Evolutionary conservation across 2,329 filamentous ascomycete genomes (phyloP), one percentile per base, ranked within the genome.

Genomic region (Ascochyta koolunga): DNA sequence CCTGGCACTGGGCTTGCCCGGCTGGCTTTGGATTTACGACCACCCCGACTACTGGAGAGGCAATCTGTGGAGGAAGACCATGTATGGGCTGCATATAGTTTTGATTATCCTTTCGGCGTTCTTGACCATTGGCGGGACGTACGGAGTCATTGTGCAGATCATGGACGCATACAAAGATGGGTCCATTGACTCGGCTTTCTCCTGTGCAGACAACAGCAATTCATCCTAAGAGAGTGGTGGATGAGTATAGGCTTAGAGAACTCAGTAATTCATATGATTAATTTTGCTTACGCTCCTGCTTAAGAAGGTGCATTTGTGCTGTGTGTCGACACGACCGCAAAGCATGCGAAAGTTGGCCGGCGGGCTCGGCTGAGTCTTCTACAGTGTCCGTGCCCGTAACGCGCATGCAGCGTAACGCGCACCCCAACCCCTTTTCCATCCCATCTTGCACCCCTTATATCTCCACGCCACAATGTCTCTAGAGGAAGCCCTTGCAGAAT

Each of bases 1-100:
- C 0, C 56, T 84, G 40, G 79, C 78, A 2, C 73, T 84, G 16
- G 71, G 71, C 0, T 63, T 83, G 4, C 81, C 80, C 0, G 80
- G 77, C 0, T 80, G 74, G 72, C 56, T 84, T 3, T 84, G 82
- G 82, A 59, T 83, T 3, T 77, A 80, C 59, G 81, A 82, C 50
- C 77, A 83, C 54, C 58, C 62, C 6, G 51, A 75, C 22, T 80
- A 79, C 61, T 68, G 70, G 55, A 74, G 62, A 27, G 78, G 79
- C 0, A 69, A 46, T 1, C 6, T 65, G 1, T 44, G 59, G 47
- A 71, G 76, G 56, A 76, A 76, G 62, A 50, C 66, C 0, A 58
- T 74, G 18, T 82, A 76, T 54, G 66, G 62, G 36, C 64, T 79
- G 7, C 79, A 82, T 62, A 64, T 73, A 6, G 52, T 77, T 0